Conservation (phyloP, 2,329 filamentous ascomycete species). For the Talaromyces sp. region DNA sequence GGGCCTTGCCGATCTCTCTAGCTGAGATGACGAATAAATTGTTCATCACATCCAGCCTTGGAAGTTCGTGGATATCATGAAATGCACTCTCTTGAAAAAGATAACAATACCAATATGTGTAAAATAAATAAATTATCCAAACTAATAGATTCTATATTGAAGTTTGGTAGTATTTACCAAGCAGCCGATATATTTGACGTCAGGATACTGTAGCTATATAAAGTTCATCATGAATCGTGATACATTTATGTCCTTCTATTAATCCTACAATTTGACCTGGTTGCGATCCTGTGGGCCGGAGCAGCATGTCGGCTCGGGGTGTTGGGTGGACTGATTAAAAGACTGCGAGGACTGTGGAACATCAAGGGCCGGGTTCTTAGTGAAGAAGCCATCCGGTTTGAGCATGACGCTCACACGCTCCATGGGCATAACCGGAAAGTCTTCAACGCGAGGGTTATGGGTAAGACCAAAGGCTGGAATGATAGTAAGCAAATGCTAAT, state of each 20-base stretch:
- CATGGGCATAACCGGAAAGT: slow-evolving; percentile 69
- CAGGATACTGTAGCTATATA: not conserved
- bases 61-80: too few species aligned
- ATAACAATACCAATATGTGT: too few species aligned
- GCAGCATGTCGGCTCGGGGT: slow-evolving; percentile 31
- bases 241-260: not conserved
- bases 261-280: slow-evolving; percentile 30
- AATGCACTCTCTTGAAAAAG: too few species aligned
- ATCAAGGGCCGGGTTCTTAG: slow-evolving; percentile 53
- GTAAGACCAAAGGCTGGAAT: slow-evolving; percentile 57
- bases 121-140: too few species aligned
- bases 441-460: slow-evolving; percentile 65
- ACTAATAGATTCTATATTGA: too few species aligned
- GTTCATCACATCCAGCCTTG: too few species aligned
- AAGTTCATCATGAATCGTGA: not conserved
- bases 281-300: slow-evolving; percentile 24
- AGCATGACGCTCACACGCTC: slow-evolving; percentile 55
- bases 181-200: not conserved
- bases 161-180: not conserved
- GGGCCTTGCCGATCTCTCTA: not conserved
- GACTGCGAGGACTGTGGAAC: slow-evolving; percentile 45
- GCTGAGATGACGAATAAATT: not conserved
- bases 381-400: slow-evolving; percentile 55
- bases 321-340: slow-evolving; percentile 43
- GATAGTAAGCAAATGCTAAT: slow-evolving; percentile 34